Base-by-base conservation (phyloP, 2,329 filamentous ascomycete genomes). In the Fusarium solani-melongenae region DNA sequence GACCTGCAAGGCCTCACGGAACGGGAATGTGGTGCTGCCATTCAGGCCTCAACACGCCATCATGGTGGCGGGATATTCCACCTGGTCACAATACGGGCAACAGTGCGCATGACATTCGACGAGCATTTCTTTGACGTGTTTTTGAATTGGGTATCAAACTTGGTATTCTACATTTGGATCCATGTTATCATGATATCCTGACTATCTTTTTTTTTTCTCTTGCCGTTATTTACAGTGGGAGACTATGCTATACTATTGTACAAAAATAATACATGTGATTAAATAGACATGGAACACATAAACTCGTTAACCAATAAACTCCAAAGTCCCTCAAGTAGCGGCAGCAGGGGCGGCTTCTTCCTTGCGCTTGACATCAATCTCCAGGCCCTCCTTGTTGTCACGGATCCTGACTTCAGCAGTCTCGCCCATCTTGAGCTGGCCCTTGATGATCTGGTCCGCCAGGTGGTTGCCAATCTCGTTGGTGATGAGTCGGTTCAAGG, bases 401-500 rank as follows among this genome's bases (percentile, higher is more conserved):
- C 90, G 92, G 66, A 98, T 86, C 57, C 84, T 85, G 14, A 98
- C 93, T 67, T 87, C 88, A 6, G 93, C 96, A 4, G 84, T 88
- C 78, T 97, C 92, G 1, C 94, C 95, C 66, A 86, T 89, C 82
- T 91, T 93, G 68, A 98, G 84, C 82, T 94, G 86, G 22, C 96
- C 96, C 63, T 93, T 88, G 77, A 98, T 98, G 77, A 99, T 97
- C 85, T 92, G 93, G 79, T 98, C 95, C 0, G 96, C 96, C 41
- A 98, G 87, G 5, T 91, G 88, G 81, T 98, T 98, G 68, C 94
- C 92, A 74, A 99, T 94, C 83, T 98, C 91, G 78, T 93, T 97
- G 24, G 93, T 91, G 74, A 98, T 98, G 61, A 98, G 88, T 39
- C 96, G 88, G 82, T 98, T 98, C 34, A 98, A 87, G 31, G 96